Evolutionary conservation across 345 rosid genomes (phyloP).

Genomic region (Salix dunnii): DNA sequence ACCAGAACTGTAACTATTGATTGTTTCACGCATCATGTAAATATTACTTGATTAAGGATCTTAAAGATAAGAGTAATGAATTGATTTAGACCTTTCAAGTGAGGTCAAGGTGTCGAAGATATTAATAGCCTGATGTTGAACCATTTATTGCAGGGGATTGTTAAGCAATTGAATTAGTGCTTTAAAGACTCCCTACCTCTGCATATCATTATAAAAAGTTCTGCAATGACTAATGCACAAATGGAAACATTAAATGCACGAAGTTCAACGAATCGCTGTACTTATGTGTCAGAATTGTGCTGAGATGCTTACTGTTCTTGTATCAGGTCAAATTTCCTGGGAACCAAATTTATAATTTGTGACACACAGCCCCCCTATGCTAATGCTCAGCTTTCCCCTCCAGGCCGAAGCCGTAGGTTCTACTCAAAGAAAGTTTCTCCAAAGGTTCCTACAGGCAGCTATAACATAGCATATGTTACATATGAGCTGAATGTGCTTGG

Average conservation of each 20-base stretch:
- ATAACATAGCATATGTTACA: constrained; percentile 17
- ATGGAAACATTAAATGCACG: background rate
- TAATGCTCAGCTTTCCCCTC: constrained; percentile 20
- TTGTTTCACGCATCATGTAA: too few relatives aligned
- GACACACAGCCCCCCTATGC: constrained; percentile 19
- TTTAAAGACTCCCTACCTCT: background rate
- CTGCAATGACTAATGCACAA: background rate
- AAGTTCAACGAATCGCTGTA: background rate
- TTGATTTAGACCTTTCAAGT: background rate
- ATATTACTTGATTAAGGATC: background rate
- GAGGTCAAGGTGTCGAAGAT: background rate
- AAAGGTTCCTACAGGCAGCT: constrained; percentile 20
- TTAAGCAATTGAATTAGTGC: background rate
- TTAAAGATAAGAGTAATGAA: background rate
- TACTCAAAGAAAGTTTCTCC: constrained; percentile 21
- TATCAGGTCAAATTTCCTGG: constrained; percentile 18
- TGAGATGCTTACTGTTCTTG: background rate
- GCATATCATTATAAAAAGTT: background rate
- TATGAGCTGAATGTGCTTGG: constrained; percentile 23
- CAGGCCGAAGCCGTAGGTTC: constrained; percentile 20
- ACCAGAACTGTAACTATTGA: too few relatives aligned
- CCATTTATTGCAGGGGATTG: background rate
- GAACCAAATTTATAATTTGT: constrained; percentile 16
- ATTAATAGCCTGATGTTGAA: background rate
- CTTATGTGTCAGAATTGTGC: background rate